phyloP scores from a whole-genome alignment of 164 flowering plant species.

The Annona cherimola region DNA sequence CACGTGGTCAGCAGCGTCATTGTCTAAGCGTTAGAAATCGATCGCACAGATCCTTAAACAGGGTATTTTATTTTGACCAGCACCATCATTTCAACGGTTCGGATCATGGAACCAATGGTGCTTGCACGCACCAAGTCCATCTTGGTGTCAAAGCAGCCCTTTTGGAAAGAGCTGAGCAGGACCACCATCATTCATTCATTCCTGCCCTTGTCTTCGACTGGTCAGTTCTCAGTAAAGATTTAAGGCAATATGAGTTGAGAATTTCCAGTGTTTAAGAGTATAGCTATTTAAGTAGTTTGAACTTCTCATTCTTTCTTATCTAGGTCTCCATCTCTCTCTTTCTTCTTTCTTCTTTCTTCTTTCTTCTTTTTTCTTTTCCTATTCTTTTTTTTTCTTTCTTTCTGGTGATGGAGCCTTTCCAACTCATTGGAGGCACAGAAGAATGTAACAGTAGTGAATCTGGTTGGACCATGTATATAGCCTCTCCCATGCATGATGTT shows the following conservation, averaged over 20 bases:
- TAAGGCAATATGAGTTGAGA: background rate
- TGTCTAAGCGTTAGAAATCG: too few relatives aligned
- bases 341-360: background rate
- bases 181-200: background rate
- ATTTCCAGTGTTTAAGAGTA: background rate
- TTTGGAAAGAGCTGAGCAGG: too few relatives aligned
- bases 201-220: background rate
- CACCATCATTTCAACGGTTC: background rate
- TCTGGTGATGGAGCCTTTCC: constrained; percentile 37
- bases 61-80: background rate
- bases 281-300: constrained; percentile 2
- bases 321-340: constrained; percentile 6
- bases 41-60: too few relatives aligned
- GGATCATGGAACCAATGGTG: background rate
- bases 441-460: constrained; percentile 59
- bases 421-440: constrained; percentile 31
- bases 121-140: background rate
- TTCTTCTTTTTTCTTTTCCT: background rate
- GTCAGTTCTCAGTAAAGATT: background rate
- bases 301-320: constrained; percentile 13
- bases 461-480: constrained; percentile 84
- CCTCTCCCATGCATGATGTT: constrained; percentile 44
- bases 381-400: constrained; percentile 3
- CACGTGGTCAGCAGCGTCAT: background rate
- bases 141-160: too few relatives aligned